Base-by-base conservation (phyloP, 805 yeast genomes). In the Starmerella stellata region DNA sequence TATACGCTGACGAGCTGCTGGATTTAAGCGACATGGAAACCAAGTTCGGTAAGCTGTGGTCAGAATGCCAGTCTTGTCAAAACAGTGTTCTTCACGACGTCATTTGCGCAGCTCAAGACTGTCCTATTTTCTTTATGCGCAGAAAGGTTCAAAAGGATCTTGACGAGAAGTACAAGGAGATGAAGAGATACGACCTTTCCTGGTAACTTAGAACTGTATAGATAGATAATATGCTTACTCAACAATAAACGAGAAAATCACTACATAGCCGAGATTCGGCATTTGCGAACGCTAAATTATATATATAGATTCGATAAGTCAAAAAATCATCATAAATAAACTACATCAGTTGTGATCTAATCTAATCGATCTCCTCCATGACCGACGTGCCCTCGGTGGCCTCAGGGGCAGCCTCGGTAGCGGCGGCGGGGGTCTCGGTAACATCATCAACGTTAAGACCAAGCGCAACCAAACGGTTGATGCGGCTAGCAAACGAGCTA, bases 301-400 rank as follows among this genome's bases (percentile, higher is more conserved):
- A 8, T 34, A 21, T 16, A 33, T n/a, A n/a, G n/a, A n/a, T n/a
- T n/a, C n/a, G n/a, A n/a, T n/a, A n/a, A n/a, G n/a, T n/a, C n/a
- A n/a, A n/a, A n/a, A n/a, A n/a, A n/a, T n/a, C n/a, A n/a, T n/a
- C n/a, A n/a, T n/a, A n/a, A n/a, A n/a, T n/a, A n/a, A n/a, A n/a
- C n/a, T n/a, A n/a, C n/a, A n/a, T n/a, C n/a, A n/a, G n/a, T n/a
- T n/a, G n/a, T n/a, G n/a, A n/a, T n/a, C n/a, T n/a, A n/a, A 29
- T 24, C 62, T 79, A 87, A 67, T 87, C 98, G 63, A 87, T 95
- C 70, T 87, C 98, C 74, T 87, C 98, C 98, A 87, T 90, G 59
- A 83, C 93, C 48, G 92, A 76, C 69, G 82, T 94, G 58, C 75
- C 83, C 11, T 20, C 42, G 9, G 35, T 25, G 49, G 66, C 70